These are phyloP conservation scores for Talaromyces islandicus DNA, from an alignment of 2,329 filamentous ascomycete species.

Conservation along the genomic window DNA sequence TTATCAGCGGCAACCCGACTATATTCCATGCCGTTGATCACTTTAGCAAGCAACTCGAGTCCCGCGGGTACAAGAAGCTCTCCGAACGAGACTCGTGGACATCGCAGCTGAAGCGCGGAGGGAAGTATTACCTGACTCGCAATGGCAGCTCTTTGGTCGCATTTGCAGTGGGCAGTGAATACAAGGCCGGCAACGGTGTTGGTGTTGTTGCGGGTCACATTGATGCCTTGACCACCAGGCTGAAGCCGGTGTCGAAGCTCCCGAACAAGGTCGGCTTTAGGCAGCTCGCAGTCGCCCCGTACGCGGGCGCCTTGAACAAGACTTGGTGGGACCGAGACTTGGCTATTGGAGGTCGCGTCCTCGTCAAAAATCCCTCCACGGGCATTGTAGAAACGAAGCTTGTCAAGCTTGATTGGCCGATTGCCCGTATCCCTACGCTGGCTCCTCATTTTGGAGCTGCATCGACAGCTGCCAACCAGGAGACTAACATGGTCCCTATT, in stretches of 20 bases:
- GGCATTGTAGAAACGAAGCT: slow-evolving; percentile 75
- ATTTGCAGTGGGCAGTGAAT: slow-evolving; percentile 74
- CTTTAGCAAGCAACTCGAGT: slow-evolving; percentile 66
- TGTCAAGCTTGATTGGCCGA: slow-evolving; percentile 90
- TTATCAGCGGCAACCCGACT: slow-evolving; percentile 84
- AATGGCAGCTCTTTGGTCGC: slow-evolving; percentile 83
- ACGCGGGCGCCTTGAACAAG: slow-evolving; percentile 76
- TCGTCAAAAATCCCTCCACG: slow-evolving; percentile 66
- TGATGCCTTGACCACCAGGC: slow-evolving; percentile 80
- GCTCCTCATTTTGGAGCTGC: slow-evolving; percentile 86
- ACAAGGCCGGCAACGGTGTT: slow-evolving; percentile 77
- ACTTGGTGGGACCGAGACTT: slow-evolving; percentile 99
- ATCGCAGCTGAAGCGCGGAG: slow-evolving; percentile 64
- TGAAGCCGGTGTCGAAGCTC: slow-evolving; percentile 86
- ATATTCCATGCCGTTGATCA: slow-evolving; percentile 84
- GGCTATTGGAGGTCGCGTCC: slow-evolving; percentile 79
- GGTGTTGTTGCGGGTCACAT: slow-evolving; percentile 89
- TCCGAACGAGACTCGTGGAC: slow-evolving; percentile 74
- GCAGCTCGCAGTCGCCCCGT: slow-evolving; percentile 87
- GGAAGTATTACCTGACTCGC: slow-evolving; percentile 82
- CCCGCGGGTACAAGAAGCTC: slow-evolving; percentile 68
- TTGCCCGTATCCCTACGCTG: slow-evolving; percentile 84
- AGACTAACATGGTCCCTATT: slow-evolving; percentile 92
- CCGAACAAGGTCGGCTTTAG: slow-evolving; percentile 78
- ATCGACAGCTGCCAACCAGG: slow-evolving; percentile 65